Conservation (phyloP, 2,329 filamentous ascomycete species). For the Ceratocystis cacaofunesta region DNA sequence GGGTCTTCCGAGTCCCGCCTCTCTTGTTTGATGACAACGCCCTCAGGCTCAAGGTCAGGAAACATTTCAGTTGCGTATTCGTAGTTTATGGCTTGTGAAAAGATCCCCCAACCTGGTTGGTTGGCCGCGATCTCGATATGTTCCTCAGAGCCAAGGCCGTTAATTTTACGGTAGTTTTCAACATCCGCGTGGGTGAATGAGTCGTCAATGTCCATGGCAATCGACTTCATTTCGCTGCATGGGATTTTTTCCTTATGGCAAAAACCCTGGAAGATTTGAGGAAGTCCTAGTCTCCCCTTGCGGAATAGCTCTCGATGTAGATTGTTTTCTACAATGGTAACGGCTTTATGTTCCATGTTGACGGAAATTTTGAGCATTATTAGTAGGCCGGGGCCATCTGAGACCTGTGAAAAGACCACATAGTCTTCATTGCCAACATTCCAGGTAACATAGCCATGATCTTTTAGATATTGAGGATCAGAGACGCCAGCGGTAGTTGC, state of each 20-base stretch:
- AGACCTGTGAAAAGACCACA: too few species aligned
- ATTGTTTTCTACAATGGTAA: not conserved
- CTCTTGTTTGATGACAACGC: not conserved
- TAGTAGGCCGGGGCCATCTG: too few species aligned
- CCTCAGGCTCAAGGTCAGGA: not conserved
- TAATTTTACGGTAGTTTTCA: not conserved
- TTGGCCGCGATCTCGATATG: not conserved
- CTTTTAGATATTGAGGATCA: too few species aligned
- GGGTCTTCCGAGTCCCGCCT: too few species aligned
- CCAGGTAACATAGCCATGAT: too few species aligned
- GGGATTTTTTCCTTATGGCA: not conserved
- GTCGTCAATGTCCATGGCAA: not conserved
- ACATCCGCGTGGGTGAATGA: not conserved
- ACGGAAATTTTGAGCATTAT: not conserved
- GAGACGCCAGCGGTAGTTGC: too few species aligned
- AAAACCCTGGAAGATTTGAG: not conserved
- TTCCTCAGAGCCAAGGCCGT: accelerated
- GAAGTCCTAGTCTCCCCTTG: not conserved
- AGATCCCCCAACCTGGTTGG: not conserved
- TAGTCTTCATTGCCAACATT: too few species aligned
- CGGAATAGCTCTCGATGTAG: too few species aligned
- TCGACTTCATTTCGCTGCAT: not conserved
- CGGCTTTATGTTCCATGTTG: not conserved
- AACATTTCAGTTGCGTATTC: not conserved
- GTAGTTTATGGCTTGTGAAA: not conserved